Conservation (phyloP, 129 eudicot genomes). For the Rutidosis leptorrhynchoides region DNA sequence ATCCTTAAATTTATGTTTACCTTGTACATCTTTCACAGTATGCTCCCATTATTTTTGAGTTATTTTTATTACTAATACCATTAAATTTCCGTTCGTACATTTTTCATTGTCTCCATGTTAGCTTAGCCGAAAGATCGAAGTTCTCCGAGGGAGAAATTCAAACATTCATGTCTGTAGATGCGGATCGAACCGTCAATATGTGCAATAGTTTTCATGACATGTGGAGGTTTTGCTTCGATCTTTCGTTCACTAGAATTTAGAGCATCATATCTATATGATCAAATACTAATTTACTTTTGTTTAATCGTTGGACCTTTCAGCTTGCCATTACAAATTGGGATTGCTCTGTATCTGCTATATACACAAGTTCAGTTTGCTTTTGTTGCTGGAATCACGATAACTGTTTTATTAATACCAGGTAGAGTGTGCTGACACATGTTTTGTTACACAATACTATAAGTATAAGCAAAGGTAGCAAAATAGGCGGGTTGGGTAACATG, state of each 20-base stretch:
- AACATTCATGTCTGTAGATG: slow-evolving; percentile 97
- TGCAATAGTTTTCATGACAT: slow-evolving; percentile 91
- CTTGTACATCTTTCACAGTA: too few species aligned
- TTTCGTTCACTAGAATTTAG: background rate
- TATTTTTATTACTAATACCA: background rate
- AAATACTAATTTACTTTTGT: slow-evolving; percentile 37
- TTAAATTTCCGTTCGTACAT: slow-evolving; percentile 11
- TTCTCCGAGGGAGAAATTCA: slow-evolving; percentile 93
- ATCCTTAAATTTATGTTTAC: too few species aligned
- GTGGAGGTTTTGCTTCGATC: slow-evolving; percentile 69
- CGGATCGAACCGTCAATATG: slow-evolving; percentile 79
- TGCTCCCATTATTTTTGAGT: too few species aligned
- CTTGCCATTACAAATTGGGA: too few species aligned
- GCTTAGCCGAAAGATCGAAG: slow-evolving; percentile 66
- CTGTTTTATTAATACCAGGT: too few species aligned
- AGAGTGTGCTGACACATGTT: slow-evolving; percentile 7
- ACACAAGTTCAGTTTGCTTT: too few species aligned
- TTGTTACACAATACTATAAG: slow-evolving; percentile 2
- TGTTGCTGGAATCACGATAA: too few species aligned
- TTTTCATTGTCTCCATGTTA: slow-evolving; percentile 73
- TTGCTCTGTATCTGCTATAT: too few species aligned
- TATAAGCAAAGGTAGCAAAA: background rate
- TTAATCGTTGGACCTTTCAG: too few species aligned
- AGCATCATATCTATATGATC: background rate
- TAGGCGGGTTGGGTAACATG: background rate